Percentiles rank a stretch among this genome's conserved stretches.
These are phyloP conservation scores for Marchantia polymorpha DNA, from an alignment of 225 moss, liverwort and hornwort species.

Conservation along the genomic window DNA sequence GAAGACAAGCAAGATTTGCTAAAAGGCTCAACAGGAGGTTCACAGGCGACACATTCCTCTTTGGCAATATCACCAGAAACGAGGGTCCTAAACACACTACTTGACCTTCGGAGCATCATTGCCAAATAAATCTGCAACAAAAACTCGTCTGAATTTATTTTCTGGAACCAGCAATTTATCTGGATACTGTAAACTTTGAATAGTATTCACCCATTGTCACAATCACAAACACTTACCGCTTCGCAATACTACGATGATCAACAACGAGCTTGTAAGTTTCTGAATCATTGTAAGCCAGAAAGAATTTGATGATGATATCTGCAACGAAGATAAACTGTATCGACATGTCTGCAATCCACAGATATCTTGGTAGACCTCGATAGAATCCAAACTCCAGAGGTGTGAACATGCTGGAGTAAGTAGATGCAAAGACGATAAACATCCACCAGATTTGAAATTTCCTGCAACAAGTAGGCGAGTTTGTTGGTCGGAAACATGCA, in stretches of 20 bases:
- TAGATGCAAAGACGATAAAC: conserved; percentile 32
- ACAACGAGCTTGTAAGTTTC: conserved; percentile 30
- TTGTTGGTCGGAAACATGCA: neutral
- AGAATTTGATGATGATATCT: conserved; percentile 41
- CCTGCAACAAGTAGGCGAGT: conserved; percentile 9
- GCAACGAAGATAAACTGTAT: conserved; percentile 36
- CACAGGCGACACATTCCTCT: too few species aligned
- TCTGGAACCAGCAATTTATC: too few species aligned
- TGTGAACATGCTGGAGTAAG: conserved; percentile 40
- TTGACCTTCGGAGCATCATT: too few species aligned
- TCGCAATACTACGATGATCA: conserved; percentile 34
- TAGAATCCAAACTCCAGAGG: conserved; percentile 51
- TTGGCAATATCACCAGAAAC: neutral
- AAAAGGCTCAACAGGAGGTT: too few species aligned
- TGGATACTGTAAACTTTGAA: too few species aligned
- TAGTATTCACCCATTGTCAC: too few species aligned
- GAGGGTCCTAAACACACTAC: neutral
- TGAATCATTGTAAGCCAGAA: conserved; percentile 35
- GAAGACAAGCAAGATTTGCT: too few species aligned
- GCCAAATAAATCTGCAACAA: too few species aligned
- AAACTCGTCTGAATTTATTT: neutral
- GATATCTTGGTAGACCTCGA: conserved; percentile 27
- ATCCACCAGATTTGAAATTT: conserved; percentile 28
- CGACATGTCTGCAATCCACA: conserved; percentile 31
- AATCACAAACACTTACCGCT: conserved; percentile 20